These are phyloP conservation scores for Podospora anserina DNA, from an alignment of 495 filamentous ascomycete species.

Conservation along the genomic window DNA sequence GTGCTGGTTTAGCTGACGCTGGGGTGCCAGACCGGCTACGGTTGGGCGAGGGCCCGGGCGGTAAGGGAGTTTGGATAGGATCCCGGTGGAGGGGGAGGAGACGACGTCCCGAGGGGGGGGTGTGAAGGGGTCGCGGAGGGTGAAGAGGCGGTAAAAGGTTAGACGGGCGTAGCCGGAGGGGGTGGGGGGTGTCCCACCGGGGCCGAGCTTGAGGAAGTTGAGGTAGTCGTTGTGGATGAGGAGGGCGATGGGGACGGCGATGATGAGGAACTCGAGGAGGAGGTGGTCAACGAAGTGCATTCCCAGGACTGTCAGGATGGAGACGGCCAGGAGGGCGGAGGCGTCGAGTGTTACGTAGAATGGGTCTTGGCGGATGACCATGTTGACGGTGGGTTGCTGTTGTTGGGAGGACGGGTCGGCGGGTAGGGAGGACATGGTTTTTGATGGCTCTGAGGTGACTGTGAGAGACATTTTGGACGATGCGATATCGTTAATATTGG, in stretches of 20 bases:
- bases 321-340: constrained; percentile 40
- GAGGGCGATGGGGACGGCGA: constrained; percentile 50
- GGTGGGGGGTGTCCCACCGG: constrained; percentile 75
- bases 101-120: constrained; percentile 38
- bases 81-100: constrained; percentile 36
- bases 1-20: constrained; percentile 69
- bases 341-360: constrained; percentile 50
- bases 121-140: constrained; percentile 56
- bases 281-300: constrained; percentile 47
- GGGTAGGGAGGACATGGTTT: constrained; percentile 6
- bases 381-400: constrained; percentile 28
- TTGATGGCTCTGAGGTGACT: constrained; percentile 25
- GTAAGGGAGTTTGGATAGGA: constrained; percentile 49
- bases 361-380: constrained; percentile 49
- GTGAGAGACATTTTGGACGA: constrained; percentile 29
- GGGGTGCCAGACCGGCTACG: constrained; percentile 73
- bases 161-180: constrained; percentile 69
- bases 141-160: constrained; percentile 56
- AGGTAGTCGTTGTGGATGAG: constrained; percentile 71
- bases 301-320: constrained; percentile 45
- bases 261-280: constrained; percentile 47
- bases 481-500: background rate
- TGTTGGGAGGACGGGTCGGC: constrained; percentile 6
- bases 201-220: constrained; percentile 72
- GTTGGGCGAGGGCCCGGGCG: constrained; percentile 60